These are phyloP conservation scores for Claviceps monticola DNA, from an alignment of 2,329 filamentous ascomycete genomes.

Conservation along the genomic window DNA sequence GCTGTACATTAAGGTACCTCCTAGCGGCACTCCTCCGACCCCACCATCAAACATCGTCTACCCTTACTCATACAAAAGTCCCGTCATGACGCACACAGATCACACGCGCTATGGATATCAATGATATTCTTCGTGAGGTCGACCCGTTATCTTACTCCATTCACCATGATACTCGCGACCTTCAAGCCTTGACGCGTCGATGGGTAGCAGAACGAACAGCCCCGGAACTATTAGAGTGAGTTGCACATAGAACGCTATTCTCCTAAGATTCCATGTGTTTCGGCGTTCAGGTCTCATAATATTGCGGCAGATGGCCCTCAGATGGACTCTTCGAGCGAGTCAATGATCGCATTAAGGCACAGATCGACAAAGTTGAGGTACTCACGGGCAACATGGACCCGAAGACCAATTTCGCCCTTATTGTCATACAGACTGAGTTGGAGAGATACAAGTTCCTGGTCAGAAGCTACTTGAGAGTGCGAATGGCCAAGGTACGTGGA, in stretches of 20 bases:
- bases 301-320: conserved; percentile 44
- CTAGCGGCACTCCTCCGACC: too few species aligned
- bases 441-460: conserved; percentile 89
- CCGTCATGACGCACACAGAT: background rate
- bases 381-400: conserved; percentile 79
- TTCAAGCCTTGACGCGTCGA: conserved; percentile 77
- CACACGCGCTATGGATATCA: conserved; percentile 50
- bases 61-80: background rate
- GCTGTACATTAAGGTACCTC: too few species aligned
- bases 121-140: conserved; percentile 65
- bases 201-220: conserved; percentile 89
- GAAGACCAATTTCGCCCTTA: conserved; percentile 82
- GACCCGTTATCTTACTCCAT: conserved; percentile 43
- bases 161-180: conserved; percentile 52
- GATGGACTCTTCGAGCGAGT: conserved; percentile 69
- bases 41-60: too few species aligned
- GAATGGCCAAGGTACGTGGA: conserved; percentile 64
- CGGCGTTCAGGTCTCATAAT: background rate
- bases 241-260: background rate
- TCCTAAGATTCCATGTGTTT: background rate
- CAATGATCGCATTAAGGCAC: conserved; percentile 54
- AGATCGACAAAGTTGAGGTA: conserved; percentile 59
- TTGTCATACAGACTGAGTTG: conserved; percentile 91
- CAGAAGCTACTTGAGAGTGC: conserved; percentile 64
- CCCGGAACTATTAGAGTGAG: conserved; percentile 74